Percentiles rank a stretch among this genome's conserved stretches.
These are phyloP conservation scores for Thamnidium elegans DNA, from an alignment of 192 early-diverging fungal species.

Conservation along the genomic window DNA sequence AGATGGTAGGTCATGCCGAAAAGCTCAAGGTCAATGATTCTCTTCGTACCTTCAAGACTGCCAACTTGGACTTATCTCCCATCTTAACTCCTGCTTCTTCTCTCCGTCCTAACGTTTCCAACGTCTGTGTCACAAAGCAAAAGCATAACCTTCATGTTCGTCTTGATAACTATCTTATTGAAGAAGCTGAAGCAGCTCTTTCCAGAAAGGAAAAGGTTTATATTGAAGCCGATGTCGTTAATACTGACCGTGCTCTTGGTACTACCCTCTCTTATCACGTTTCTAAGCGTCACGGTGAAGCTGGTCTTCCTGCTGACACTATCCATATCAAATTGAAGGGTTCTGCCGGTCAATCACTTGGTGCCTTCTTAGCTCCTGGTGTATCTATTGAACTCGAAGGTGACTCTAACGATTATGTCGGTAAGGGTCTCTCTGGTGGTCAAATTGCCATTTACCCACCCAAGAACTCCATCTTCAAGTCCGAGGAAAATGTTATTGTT, in stretches of 20 bases:
- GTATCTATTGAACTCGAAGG: constrained; percentile 91
- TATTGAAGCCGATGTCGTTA: constrained; percentile 71
- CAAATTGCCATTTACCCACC: constrained; percentile 89
- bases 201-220: constrained; percentile 52
- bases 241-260: constrained; percentile 95
- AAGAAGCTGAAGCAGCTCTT: constrained; percentile 75
- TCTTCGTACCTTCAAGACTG: constrained; percentile 81
- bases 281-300: constrained; percentile 72
- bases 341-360: constrained; percentile 95
- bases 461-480: constrained; percentile 71
- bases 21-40: constrained; percentile 75
- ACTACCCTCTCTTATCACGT: constrained; percentile 91
- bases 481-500: constrained; percentile 89
- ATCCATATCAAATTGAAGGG: constrained; percentile 85
- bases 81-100: constrained; percentile 87
- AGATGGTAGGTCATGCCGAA: constrained; percentile 96
- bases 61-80: constrained; percentile 79
- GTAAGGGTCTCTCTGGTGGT: constrained; percentile 97
- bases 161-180: constrained; percentile 85
- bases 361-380: constrained; percentile 91
- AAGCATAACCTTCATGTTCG: constrained; percentile 87
- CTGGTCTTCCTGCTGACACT: constrained; percentile 83
- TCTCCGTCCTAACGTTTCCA: constrained; percentile 89
- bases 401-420: constrained; percentile 99
- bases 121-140: constrained; percentile 78